Evolutionary conservation across 2,329 filamentous ascomycete genomes (phyloP).

Genomic region (Hypomyces rosellus): DNA sequence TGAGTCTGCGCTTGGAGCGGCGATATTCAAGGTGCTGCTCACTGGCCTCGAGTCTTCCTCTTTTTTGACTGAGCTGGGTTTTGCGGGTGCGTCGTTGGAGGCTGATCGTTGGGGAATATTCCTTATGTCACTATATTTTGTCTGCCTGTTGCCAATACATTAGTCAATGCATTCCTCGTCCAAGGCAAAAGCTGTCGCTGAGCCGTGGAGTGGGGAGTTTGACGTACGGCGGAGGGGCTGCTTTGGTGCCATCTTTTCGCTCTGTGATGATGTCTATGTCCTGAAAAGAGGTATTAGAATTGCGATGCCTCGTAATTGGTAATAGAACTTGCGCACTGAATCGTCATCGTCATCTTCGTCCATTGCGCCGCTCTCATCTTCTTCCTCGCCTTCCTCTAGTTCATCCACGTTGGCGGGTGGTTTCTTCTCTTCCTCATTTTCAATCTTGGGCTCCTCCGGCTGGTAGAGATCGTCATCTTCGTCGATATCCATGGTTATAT

Average conservation of each 20-base stretch:
- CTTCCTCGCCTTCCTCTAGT: slow-evolving; percentile 58
- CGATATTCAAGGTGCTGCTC: slow-evolving; percentile 23
- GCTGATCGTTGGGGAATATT: slow-evolving; percentile 57
- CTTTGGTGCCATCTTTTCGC: slow-evolving; percentile 57
- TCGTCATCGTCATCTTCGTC: slow-evolving; percentile 51
- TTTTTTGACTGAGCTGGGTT: slow-evolving; percentile 41
- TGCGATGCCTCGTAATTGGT: not conserved
- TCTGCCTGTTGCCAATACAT: slow-evolving; percentile 36
- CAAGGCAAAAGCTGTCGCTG: not conserved
- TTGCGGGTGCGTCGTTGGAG: slow-evolving; percentile 43
- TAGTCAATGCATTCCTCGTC: not conserved
- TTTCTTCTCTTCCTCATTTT: slow-evolving; percentile 26
- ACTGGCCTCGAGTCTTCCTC: slow-evolving; percentile 33
- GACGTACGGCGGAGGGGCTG: slow-evolving; percentile 52
- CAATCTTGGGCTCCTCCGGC: slow-evolving; percentile 47
- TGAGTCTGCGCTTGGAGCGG: slow-evolving; percentile 41
- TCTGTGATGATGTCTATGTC: slow-evolving; percentile 65
- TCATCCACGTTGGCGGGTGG: slow-evolving; percentile 41
- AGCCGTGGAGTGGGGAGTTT: not conserved
- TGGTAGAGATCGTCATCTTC: slow-evolving; percentile 64
- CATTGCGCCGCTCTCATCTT: slow-evolving; percentile 55
- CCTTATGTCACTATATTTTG: slow-evolving; percentile 58
- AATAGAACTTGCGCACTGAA: not conserved
- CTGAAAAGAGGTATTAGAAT: slow-evolving; percentile 27
- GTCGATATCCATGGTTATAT: slow-evolving; percentile 53